Conservation (phyloP, 176 grass and related monocot species). For the Lolium perenne region DNA sequence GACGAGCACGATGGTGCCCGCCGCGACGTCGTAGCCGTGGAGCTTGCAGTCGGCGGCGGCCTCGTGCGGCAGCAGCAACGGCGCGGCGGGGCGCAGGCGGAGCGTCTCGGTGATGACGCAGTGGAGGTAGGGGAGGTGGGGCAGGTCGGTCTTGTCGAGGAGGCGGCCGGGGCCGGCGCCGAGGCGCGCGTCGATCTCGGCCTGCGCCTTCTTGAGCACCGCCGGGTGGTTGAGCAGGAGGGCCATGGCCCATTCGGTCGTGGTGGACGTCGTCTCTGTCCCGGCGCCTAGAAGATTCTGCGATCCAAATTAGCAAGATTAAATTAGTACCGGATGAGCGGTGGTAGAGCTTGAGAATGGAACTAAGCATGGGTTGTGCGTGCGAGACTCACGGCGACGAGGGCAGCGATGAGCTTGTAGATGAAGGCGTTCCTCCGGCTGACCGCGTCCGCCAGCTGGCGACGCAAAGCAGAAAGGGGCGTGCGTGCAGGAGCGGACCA, state of each 20-base stretch:
- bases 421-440: constrained; percentile 39
- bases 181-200: constrained; percentile 47
- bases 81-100: constrained; percentile 1
- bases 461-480: too few relatives aligned
- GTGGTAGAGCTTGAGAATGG: neutral
- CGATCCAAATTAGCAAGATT: neutral
- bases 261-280: constrained; percentile 54
- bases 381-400: constrained; percentile 41
- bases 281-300: constrained; percentile 32
- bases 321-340: neutral
- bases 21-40: constrained; percentile 15
- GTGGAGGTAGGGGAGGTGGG: constrained; percentile 19
- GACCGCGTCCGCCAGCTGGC: constrained; percentile 17
- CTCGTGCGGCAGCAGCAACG: constrained; percentile 5
- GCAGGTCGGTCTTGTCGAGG: constrained; percentile 3
- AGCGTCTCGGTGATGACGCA: constrained; percentile 17
- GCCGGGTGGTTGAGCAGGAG: constrained; percentile 66
- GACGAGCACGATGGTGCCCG: constrained; percentile 28
- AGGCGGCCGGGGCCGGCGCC: constrained; percentile 30
- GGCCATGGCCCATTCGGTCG: constrained; percentile 60
- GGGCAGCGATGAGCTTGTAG: constrained; percentile 43
- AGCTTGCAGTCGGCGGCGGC: constrained; percentile 27
- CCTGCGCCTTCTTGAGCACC: constrained; percentile 40
- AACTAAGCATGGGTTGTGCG: neutral
- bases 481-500: too few relatives aligned